Evolutionary conservation across 805 yeast species (phyloP), one percentile per base, ranked within the genome.

Genomic region (Myxozyma geophila): DNA sequence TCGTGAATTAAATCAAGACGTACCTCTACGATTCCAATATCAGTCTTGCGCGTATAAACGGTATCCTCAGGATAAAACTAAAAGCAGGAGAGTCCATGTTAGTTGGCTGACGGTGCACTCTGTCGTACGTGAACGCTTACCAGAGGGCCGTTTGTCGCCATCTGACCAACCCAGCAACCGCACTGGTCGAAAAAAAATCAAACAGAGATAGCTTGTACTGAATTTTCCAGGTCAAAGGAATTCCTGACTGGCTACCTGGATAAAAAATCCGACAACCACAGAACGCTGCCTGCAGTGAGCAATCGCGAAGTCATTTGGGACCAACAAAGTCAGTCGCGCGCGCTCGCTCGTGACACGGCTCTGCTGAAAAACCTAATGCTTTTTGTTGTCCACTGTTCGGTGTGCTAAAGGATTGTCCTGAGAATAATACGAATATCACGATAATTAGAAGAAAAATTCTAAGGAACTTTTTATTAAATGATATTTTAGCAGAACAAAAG

Each of bases 21-120:
- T 50, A 66, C 69, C 60, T 64, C 62, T 6, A 66, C 67, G 13
- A 66, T 58, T 17, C 69, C 69, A 17, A 66, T 55, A 33, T 58
- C 54, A 19, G 53, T 21, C 35, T 49, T 39, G 44, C 56, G 46
- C 12, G 69, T 66, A 46, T 54, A 54, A 17, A 66, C 69, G 36
- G 62, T 63, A 40, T 66, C 69, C 46, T 66, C 68, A 12, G 65
- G 21, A 53, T 59, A 66, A 48, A 63, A 66, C 67, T 63, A 35
- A 17, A 7, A 35, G 12, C 36, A 17, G 15, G 35, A 17, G 15
- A 9, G 15, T n/a, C 9, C 17, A 10, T 17, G 52, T 39, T 21
- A 35, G 17, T 39, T 12, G 10, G 17, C 9, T 15, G 23, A 17
- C 48, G n/a, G 8, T 36, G 21, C 19, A 33, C n/a, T 5, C n/a